Percentiles rank a stretch among this genome's conserved stretches.
phyloP scores from a whole-genome alignment of 2,329 filamentous ascomycete genomes.

The Monilinia laxa region DNA sequence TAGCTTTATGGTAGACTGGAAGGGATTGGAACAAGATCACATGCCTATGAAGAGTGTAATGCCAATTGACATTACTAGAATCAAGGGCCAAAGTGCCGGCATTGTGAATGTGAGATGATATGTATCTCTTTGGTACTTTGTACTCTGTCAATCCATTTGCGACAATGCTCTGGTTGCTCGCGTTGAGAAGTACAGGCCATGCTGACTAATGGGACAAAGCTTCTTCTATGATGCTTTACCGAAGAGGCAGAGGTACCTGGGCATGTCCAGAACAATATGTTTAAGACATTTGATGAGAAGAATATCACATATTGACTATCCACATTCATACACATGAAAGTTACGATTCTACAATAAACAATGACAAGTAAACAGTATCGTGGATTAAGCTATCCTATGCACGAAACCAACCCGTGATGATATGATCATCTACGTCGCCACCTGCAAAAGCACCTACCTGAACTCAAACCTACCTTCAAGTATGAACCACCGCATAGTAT shows the following conservation, averaged over 20 bases:
- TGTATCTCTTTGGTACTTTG: no score
- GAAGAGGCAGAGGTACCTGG: background rate
- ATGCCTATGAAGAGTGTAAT: constrained; percentile 36
- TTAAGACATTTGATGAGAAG: background rate
- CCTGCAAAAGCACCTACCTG: background rate
- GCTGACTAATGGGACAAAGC: constrained; percentile 10
- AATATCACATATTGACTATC: background rate
- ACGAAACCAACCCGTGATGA: background rate
- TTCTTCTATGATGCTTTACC: background rate
- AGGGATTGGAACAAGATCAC: constrained; percentile 23
- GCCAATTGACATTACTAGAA: constrained; percentile 24
- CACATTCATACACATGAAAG: no score
- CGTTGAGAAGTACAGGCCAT: background rate
- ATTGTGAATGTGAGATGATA: background rate
- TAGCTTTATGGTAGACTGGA: background rate
- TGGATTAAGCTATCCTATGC: background rate
- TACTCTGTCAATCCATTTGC: background rate
- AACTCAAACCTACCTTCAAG: background rate
- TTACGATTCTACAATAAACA: background rate
- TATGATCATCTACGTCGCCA: no score
- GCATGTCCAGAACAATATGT: background rate
- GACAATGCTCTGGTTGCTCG: background rate
- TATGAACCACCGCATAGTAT: background rate
- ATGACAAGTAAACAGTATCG: background rate
- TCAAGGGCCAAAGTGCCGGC: constrained; percentile 27